These are phyloP conservation scores for Furcasterigmium sp. DNA, from an alignment of 2,329 filamentous ascomycete species.

Conservation along the genomic window DNA sequence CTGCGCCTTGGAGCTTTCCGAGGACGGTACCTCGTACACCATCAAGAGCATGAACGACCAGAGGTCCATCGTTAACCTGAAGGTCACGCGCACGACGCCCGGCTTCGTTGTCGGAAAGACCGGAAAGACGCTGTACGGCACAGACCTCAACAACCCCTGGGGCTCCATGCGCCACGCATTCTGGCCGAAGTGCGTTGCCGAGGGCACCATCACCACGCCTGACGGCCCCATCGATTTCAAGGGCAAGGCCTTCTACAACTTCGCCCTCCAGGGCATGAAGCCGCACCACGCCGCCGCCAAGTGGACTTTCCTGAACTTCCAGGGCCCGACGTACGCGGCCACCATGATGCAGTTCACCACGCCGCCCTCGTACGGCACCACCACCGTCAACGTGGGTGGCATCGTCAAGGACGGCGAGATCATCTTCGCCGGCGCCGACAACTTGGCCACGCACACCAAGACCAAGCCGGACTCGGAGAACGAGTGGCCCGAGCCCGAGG, in stretches of 20 bases:
- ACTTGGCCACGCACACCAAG: constrained; percentile 63
- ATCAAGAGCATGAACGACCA: constrained; percentile 89
- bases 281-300: constrained; percentile 88
- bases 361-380: constrained; percentile 85
- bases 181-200: constrained; percentile 81
- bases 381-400: constrained; percentile 75
- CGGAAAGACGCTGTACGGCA: constrained; percentile 80
- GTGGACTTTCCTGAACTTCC: constrained; percentile 94
- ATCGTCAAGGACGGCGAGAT: constrained; percentile 79
- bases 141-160: constrained; percentile 82
- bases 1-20: constrained; percentile 78
- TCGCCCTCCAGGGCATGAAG: constrained; percentile 97
- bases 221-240: constrained; percentile 77
- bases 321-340: constrained; percentile 80
- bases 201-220: constrained; percentile 80
- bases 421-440: constrained; percentile 62
- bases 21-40: constrained; percentile 75
- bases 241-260: constrained; percentile 73
- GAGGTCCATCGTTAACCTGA: constrained; percentile 78
- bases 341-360: constrained; percentile 96
- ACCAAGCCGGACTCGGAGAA: constrained; percentile 69
- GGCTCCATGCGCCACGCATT: constrained; percentile 88
- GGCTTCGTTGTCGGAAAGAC: constrained; percentile 82
- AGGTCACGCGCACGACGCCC: constrained; percentile 67
- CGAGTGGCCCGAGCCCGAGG: constrained; percentile 83